Percentiles rank a stretch among this genome's conserved stretches.
Evolutionary conservation across 495 filamentous ascomycete species (phyloP).

Genomic region (Jackrogersella multiformis): DNA sequence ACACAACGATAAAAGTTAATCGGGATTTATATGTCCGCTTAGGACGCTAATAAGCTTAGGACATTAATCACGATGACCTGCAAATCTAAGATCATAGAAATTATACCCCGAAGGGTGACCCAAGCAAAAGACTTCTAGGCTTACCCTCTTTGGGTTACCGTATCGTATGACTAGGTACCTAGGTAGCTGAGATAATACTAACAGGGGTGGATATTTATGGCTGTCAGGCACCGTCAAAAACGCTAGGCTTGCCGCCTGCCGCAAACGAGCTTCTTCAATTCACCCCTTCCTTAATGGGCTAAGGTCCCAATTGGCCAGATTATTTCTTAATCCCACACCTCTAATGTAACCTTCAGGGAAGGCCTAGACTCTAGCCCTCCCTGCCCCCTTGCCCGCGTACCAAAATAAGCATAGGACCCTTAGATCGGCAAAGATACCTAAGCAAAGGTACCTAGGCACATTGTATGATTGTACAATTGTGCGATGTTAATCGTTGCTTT

Average conservation of each 20-base stretch:
- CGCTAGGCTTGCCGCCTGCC: background rate
- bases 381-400: slow-evolving; percentile 1
- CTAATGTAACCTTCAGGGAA: background rate
- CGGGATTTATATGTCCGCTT: slow-evolving; percentile 1
- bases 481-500: slow-evolving; percentile 9
- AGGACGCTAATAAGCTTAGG: background rate
- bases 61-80: slow-evolving; percentile 9
- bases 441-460: too few relatives aligned
- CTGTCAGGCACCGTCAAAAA: background rate
- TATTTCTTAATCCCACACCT: background rate
- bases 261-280: background rate
- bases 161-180: slow-evolving; percentile 14
- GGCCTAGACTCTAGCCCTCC: background rate
- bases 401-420: slow-evolving; percentile 13
- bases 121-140: background rate
- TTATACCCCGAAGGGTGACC: background rate
- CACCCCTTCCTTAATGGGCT: background rate
- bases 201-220: background rate
- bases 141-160: background rate
- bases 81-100: slow-evolving; percentile 6
- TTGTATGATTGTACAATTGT: slow-evolving; percentile 15
- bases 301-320: slow-evolving; percentile 1
- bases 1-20: too few relatives aligned
- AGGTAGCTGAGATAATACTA: background rate
- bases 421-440: slow-evolving; percentile 15